These are phyloP conservation scores for Gypsophila paniculata DNA, from an alignment of 179 eudicot species.

Conservation along the genomic window DNA sequence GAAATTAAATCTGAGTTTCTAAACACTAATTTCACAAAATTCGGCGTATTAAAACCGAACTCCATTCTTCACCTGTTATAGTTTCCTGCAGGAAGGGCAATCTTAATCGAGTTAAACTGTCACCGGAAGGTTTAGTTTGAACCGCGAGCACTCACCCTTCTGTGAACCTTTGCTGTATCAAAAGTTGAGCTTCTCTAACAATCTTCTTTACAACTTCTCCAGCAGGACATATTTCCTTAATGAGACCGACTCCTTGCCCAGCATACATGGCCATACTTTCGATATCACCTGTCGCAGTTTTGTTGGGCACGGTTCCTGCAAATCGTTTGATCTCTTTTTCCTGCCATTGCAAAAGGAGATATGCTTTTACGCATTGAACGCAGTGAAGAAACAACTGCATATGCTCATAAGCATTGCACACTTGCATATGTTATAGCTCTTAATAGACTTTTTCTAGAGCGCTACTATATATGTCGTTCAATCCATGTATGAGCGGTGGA, in stretches of 20 bases:
- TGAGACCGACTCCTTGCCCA: conserved; percentile 80
- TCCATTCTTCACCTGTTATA: too few species aligned
- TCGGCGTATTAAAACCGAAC: too few species aligned
- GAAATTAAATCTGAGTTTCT: too few species aligned
- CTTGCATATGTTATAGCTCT: too few species aligned
- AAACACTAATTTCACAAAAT: too few species aligned
- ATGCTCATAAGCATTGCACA: neutral
- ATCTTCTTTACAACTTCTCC: conserved; percentile 60
- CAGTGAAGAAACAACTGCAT: neutral
- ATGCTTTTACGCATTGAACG: neutral
- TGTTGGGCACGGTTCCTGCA: conserved; percentile 85
- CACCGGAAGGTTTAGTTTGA: neutral
- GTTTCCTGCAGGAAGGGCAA: too few species aligned
- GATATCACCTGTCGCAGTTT: conserved; percentile 64
- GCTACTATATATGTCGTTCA: too few species aligned
- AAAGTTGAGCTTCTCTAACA: conserved; percentile 52
- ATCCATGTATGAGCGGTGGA: too few species aligned
- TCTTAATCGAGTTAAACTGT: too few species aligned
- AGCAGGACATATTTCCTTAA: conserved; percentile 70
- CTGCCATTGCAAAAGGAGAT: conserved; percentile 29
- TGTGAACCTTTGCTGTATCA: conserved; percentile 40
- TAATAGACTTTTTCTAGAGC: too few species aligned
- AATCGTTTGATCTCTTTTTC: conserved; percentile 67
- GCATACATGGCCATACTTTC: conserved; percentile 95
- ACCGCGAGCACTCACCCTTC: neutral